Base-by-base conservation (phyloP, 805 yeast species). In the Priceomyces fermenticarens region DNA sequence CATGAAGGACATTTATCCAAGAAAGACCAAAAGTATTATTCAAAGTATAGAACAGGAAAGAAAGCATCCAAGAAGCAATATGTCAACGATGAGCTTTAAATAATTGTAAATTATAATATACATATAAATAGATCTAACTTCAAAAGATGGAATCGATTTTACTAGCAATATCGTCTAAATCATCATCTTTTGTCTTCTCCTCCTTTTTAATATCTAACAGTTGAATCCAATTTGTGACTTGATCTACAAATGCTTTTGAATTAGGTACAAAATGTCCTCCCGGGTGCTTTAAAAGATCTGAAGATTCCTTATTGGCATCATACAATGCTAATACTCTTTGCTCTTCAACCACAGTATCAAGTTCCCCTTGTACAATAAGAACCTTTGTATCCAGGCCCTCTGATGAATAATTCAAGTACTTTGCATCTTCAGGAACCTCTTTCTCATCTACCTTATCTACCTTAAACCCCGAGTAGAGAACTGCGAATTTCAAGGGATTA, bases 261-360 rank as follows among this genome's bases (percentile, higher is more conserved):
- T 88, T 88, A 23, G 98, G 99, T 35, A 91, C 96, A 66, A 85
- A 89, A 58, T 91, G 99, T 1, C 98, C 97, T 45, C 99, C 98
- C 8, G 97, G 97, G 55, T 91, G 99, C 48, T 78, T 83, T 44
- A 84, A 70, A 4, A 85, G 66, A 39, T 77, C 75, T 39, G 83
- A 78, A 30, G 74, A 62, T 12, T 76, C 73, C 43, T 57, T 57
- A 37, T 57, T 46, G 16, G 44, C 39, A 13, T 68, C 57, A 42
- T 75, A 79, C 32, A 93, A 67, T 16, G 72, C 71, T 64, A 78
- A 67, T 0, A 90, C 77, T 53, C 96, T 73, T 17, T 78, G 84
- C 20, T 80, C 81, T 7, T 85, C 80, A 5, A 93, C 96, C 20
- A 93, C 83, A 10, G 93, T 84, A 54, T 93, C 99, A 15, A 85